These are phyloP conservation scores for Pelargonium myrrhifolium DNA, from an alignment of 441 rosid species.

Conservation along the genomic window DNA sequence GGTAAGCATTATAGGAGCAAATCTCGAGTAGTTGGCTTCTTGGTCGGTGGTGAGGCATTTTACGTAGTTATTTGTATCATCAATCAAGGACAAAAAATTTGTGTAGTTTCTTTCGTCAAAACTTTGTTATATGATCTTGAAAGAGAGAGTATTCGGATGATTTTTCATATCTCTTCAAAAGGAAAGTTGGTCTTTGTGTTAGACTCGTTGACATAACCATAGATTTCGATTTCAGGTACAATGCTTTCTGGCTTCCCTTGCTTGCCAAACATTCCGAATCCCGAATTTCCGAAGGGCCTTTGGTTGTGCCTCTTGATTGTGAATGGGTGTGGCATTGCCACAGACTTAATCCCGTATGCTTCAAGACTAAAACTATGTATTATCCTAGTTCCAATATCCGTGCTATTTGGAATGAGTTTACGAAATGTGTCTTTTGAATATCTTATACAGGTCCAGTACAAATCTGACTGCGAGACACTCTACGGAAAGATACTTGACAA, in stretches of 20 bases:
- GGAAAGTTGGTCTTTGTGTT: neutral
- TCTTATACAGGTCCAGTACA: slow-evolving; percentile 58
- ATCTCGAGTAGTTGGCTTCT: neutral
- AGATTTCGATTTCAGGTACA: slow-evolving; percentile 41
- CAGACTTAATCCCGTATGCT: slow-evolving; percentile 80
- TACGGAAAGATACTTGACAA: slow-evolving; percentile 59
- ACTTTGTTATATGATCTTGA: neutral
- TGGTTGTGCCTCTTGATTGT: slow-evolving; percentile 85
- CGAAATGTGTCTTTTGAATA: neutral
- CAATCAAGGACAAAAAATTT: neutral
- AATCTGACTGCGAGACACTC: slow-evolving; percentile 62
- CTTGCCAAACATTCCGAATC: slow-evolving; percentile 47
- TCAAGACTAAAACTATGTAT: neutral
- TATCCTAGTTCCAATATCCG: neutral
- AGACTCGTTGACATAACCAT: neutral
- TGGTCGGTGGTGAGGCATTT: neutral
- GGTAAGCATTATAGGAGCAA: slow-evolving; percentile 27
- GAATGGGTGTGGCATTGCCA: slow-evolving; percentile 99
- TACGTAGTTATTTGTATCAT: too few species aligned
- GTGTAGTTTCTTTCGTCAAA: neutral
- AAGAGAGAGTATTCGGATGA: neutral
- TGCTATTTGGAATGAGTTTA: neutral
- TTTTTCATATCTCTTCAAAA: neutral
- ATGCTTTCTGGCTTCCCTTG: slow-evolving; percentile 87
- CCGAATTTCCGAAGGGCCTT: slow-evolving; percentile 39